Evolutionary conservation across 23 red algal species (phyloP), one percentile per base, ranked within the genome.

Genomic region (Gracilaria caudata): DNA sequence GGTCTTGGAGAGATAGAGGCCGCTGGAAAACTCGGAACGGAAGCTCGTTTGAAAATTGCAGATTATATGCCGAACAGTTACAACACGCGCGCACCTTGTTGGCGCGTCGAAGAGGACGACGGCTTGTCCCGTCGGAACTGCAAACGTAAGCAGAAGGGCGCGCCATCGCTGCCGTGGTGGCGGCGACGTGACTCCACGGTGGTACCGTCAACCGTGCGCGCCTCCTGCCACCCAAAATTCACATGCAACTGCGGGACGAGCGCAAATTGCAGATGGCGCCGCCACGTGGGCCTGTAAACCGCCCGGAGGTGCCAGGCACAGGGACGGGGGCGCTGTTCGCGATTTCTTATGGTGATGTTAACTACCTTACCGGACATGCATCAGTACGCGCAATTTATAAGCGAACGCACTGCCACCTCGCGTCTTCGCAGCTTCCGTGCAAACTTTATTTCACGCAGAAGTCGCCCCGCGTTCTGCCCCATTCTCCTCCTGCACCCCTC

Each of bases 211-310:
- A 16, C 16, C 2, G 53, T 17, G 19, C 53, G 16, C 57, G n/a
- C 57, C 57, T 60, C n/a, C 57, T 23, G 21, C 23, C 57, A 28
- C 23, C 57, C 57, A 60, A 60, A 60, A 60, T 60, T 60, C 57
- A 60, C 17, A 16, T 45, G 43, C 17, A 58, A 58, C 54, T 58
- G 57, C 26, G 57, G n/a, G 54, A 5, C 54, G 57, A 53, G 13
- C 19, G 43, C 43, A 11, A 45, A 45, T 53, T 53, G 49, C 49
- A 16, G 49, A 16, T 17, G 19, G 6, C 12, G 19, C 12, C 49
- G 49, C 61, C 61, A 66, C 61, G 29, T 66, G 61, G 29, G 30
- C 12, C 61, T 66, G 61, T 66, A 66, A 66, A 66, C 61, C 61
- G 57, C 57, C 30, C 2, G 61, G 61, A 66, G 11, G 61, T 37